Percentiles rank a stretch among this genome's conserved stretches.
Evolutionary conservation across 441 rosid species (phyloP).

Genomic region (Adansonia grandidieri): DNA sequence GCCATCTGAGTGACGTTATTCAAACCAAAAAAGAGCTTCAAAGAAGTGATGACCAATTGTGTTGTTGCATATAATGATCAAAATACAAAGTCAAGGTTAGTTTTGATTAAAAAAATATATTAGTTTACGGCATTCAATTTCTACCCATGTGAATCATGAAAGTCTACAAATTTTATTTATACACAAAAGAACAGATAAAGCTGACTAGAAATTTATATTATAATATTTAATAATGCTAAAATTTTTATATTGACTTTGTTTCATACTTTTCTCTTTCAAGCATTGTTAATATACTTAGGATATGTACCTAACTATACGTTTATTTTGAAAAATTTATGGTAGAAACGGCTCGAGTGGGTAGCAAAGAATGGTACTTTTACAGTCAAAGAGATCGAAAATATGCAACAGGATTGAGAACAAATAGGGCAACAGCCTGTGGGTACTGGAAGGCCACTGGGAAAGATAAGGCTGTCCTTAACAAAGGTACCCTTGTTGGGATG

Average conservation of each 20-base stretch:
- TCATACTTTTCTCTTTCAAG: not conserved
- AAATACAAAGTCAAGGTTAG: not conserved
- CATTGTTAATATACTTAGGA: not conserved
- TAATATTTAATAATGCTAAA: not conserved
- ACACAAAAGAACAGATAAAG: not conserved
- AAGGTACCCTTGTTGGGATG: slow-evolving; percentile 60
- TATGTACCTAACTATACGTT: not conserved
- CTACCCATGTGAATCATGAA: not conserved
- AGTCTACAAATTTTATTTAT: not conserved
- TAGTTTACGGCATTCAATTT: not conserved
- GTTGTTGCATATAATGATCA: not conserved
- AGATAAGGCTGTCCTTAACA: slow-evolving; percentile 43
- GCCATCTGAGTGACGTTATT: not conserved
- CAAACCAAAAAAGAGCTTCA: not conserved
- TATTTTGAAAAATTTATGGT: not conserved
- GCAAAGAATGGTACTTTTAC: slow-evolving; percentile 69
- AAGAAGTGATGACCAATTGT: not conserved
- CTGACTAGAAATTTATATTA: not conserved
- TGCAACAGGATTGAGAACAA: slow-evolving; percentile 62
- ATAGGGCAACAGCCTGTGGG: slow-evolving; percentile 56
- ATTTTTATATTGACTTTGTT: not conserved
- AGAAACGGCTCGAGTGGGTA: slow-evolving; percentile 62
- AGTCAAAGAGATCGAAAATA: slow-evolving; percentile 63
- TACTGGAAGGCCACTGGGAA: slow-evolving; percentile 77
- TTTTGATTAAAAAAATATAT: not conserved